Evolutionary conservation across 1,284 basidiomycete species (phyloP).

Genomic region (Cryptococcus sp.): DNA sequence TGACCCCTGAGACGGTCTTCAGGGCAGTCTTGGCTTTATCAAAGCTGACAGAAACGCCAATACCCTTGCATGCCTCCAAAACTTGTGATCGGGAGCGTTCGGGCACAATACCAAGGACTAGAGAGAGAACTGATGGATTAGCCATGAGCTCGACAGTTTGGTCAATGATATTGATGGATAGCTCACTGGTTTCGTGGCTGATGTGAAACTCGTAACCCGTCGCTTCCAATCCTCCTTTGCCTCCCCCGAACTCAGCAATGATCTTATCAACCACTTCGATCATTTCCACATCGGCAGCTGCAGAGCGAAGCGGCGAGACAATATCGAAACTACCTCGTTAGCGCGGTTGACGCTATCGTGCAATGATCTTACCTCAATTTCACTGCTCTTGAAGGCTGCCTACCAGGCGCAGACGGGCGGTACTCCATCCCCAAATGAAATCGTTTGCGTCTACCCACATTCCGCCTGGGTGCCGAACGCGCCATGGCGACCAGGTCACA

Average conservation of each 20-base stretch:
- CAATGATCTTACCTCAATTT: constrained; percentile 35
- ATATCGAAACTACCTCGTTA: constrained; percentile 42
- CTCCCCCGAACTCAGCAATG: constrained; percentile 43
- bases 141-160: too few species aligned
- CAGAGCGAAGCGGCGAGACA: constrained; percentile 42
- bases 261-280: constrained; percentile 47
- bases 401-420: constrained; percentile 34
- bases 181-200: constrained; percentile 39
- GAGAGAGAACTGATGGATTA: constrained; percentile 27
- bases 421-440: constrained; percentile 77
- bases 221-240: constrained; percentile 28
- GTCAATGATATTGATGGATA: not conserved
- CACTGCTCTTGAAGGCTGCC: constrained; percentile 39
- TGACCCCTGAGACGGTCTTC: constrained; percentile 24
- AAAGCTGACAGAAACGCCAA: constrained; percentile 19
- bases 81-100: constrained; percentile 26
- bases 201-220: constrained; percentile 44
- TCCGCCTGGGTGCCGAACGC: constrained; percentile 69
- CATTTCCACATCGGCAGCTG: constrained; percentile 46
- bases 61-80: constrained; percentile 33
- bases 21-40: constrained; percentile 23
- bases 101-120: constrained; percentile 35
- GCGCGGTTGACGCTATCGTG: not conserved
- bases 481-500: constrained; percentile 79
- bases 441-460: constrained; percentile 76